These are phyloP conservation scores for Botrytis paeoniae DNA, from an alignment of 2,329 filamentous ascomycete genomes.

Conservation along the genomic window DNA sequence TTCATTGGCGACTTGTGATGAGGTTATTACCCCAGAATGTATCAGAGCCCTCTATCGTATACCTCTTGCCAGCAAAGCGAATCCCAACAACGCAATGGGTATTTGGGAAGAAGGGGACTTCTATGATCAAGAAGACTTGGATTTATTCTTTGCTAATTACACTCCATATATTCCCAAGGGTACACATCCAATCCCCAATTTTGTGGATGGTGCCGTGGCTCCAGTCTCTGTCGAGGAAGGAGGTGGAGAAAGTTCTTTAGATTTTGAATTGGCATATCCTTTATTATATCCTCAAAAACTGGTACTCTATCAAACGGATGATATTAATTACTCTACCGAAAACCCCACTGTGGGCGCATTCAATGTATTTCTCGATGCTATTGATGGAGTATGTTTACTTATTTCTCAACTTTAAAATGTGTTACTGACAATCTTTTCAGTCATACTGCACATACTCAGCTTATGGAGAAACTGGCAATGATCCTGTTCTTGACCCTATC, in stretches of 20 bases:
- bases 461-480: conserved; percentile 21
- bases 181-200: conserved; percentile 35
- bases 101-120: conserved; percentile 52
- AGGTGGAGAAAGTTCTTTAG: conserved; percentile 34
- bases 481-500: conserved; percentile 43
- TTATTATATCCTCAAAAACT: conserved; percentile 49
- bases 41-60: conserved; percentile 52
- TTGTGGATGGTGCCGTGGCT: conserved; percentile 37
- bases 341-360: conserved; percentile 9
- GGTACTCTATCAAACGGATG: conserved; percentile 44
- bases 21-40: conserved; percentile 55
- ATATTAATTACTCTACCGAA: conserved; percentile 26
- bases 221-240: conserved; percentile 22
- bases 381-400: conserved; percentile 14
- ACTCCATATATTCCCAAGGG: conserved; percentile 38
- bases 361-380: conserved; percentile 22
- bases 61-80: conserved; percentile 40
- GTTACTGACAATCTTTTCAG: background rate
- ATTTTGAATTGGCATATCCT: conserved; percentile 46
- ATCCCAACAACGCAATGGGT: conserved; percentile 47
- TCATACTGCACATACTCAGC: conserved; percentile 24
- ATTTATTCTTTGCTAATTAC: conserved; percentile 48
- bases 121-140: conserved; percentile 34
- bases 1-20: conserved; percentile 44
- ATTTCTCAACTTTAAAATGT: background rate